Conservation (phyloP, 148 eudicot genomes). For the Fagopyrum tataricum region DNA sequence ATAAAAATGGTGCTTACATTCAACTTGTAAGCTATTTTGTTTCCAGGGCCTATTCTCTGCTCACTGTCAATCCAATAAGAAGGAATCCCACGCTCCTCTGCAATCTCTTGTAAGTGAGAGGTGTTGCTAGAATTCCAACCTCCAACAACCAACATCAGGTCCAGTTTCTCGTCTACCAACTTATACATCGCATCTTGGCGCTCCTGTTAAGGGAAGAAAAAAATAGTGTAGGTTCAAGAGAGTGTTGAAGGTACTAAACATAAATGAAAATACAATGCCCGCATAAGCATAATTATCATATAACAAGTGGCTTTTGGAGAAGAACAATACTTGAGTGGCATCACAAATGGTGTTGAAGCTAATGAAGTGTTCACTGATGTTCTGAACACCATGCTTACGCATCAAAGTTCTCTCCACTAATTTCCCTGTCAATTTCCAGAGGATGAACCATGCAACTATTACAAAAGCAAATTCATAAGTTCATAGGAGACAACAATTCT, state of each 20-base stretch:
- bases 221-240: neutral
- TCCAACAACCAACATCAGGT: constrained; percentile 90
- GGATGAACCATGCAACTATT: neutral
- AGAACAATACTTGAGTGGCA: constrained; percentile 70
- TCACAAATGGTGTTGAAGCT: constrained; percentile 98
- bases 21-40: constrained; percentile 66
- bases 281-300: neutral
- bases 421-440: constrained; percentile 42
- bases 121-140: constrained; percentile 99
- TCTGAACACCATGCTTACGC: constrained; percentile 83
- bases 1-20: constrained; percentile 34
- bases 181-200: constrained; percentile 99
- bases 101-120: constrained; percentile 89
- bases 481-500: neutral
- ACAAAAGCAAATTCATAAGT: neutral
- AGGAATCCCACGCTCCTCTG: constrained; percentile 87
- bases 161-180: constrained; percentile 69
- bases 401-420: constrained; percentile 81
- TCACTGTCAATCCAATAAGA: constrained; percentile 96
- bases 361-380: constrained; percentile 64
- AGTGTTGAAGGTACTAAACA: neutral
- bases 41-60: constrained; percentile 84
- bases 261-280: neutral
- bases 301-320: neutral
- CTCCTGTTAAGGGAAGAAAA: constrained; percentile 38